A percentile compares a stretch with the other conserved stretches of the same genome.
These are phyloP conservation scores for Tuber borchii DNA, from an alignment of 495 filamentous ascomycete species.

Conservation along the genomic window DNA sequence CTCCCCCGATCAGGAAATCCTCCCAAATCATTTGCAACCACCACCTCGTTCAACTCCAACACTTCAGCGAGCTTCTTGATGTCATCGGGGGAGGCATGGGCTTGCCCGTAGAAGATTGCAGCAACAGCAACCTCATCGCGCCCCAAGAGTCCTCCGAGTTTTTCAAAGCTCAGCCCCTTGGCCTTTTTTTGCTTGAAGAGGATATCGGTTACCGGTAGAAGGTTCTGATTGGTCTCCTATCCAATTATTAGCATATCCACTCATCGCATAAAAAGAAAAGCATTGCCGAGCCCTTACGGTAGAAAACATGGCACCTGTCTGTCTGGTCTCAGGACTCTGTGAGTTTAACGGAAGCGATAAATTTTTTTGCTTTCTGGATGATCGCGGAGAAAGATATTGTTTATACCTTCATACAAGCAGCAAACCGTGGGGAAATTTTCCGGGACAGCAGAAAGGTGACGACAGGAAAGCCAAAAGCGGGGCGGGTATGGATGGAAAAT, in stretches of 20 bases:
- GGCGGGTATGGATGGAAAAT: not conserved
- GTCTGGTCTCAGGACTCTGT: not conserved
- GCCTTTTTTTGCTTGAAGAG: slow-evolving; percentile 81
- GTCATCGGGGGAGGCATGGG: slow-evolving; percentile 70
- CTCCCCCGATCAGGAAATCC: slow-evolving; percentile 77
- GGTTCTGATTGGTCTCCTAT: slow-evolving; percentile 42
- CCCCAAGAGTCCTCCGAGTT: slow-evolving; percentile 66
- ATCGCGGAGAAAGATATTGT: not conserved
- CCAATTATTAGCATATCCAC: not conserved
- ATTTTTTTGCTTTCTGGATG: not conserved
- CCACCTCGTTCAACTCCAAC: slow-evolving; percentile 56
- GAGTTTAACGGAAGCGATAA: not conserved
- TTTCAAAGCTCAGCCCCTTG: slow-evolving; percentile 69
- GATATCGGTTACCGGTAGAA: slow-evolving; percentile 62
- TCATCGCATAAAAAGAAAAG: not conserved
- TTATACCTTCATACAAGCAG: not conserved
- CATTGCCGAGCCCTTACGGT: not conserved
- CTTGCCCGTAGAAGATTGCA: slow-evolving; percentile 92
- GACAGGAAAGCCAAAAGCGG: not conserved
- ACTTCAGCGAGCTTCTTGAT: slow-evolving; percentile 62
- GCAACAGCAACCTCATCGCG: slow-evolving; percentile 86
- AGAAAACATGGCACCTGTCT: not conserved
- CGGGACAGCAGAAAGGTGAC: not conserved
- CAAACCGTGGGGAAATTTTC: not conserved
- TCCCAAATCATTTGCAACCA: slow-evolving; percentile 57